A percentile compares a stretch with the other conserved stretches of the same genome.
phyloP scores from a whole-genome alignment of 495 filamentous ascomycete species.

The Trichoderma asperelloides region DNA sequence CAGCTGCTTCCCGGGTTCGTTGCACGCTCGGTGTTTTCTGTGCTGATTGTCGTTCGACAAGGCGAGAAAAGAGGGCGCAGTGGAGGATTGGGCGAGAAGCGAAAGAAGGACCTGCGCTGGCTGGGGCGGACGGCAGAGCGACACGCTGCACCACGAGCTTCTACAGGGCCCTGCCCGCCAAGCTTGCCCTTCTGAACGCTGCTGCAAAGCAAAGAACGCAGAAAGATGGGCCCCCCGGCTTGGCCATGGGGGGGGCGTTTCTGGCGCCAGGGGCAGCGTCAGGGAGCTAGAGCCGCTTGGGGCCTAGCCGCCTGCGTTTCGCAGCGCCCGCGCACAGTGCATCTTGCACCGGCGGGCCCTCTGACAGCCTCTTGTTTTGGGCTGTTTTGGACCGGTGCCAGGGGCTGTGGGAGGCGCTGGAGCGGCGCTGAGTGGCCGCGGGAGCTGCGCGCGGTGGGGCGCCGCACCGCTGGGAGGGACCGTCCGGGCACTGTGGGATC shows the following conservation, averaged over 20 bases:
- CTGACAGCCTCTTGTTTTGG: background rate
- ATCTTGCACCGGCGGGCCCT: background rate
- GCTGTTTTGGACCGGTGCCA: background rate
- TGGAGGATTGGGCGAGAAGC: background rate
- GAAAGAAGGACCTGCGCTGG: slow-evolving; percentile 7
- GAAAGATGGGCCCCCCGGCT: background rate
- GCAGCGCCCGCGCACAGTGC: slow-evolving; percentile 2
- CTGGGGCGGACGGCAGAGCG: background rate
- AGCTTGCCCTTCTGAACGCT: background rate
- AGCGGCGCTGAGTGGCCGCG: background rate
- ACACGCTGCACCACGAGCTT: background rate
- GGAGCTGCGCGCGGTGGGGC: background rate
- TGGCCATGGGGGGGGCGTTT: background rate
- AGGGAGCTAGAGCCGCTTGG: slow-evolving; percentile 5
- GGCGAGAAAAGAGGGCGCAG: background rate
- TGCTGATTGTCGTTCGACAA: slow-evolving; percentile 5
- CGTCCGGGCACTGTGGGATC: background rate
- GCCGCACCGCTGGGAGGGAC: background rate
- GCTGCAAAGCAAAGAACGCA: background rate
- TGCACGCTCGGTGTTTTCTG: background rate
- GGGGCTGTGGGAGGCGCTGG: background rate
- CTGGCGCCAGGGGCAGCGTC: slow-evolving; percentile 5
- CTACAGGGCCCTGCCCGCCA: background rate
- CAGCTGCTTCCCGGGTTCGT: background rate
- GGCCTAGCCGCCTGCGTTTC: background rate